Evolutionary conservation across 169 alveolate species (phyloP).

Genomic region (Eimeria tenella): DNA sequence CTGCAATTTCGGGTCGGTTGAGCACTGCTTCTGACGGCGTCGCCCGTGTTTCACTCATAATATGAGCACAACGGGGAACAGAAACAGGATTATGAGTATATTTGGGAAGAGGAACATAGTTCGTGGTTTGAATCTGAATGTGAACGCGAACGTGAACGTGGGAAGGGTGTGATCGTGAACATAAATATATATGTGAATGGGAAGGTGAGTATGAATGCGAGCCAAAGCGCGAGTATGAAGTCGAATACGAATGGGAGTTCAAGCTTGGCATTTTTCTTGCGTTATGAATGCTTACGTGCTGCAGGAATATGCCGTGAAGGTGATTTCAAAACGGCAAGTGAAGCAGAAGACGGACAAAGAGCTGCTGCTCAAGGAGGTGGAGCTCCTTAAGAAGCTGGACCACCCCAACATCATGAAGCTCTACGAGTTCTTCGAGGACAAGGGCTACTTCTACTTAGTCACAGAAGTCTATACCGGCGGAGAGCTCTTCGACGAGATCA

Average conservation of each 20-base stretch:
- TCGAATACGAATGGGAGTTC: too few relatives aligned
- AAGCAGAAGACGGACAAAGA: conserved; percentile 91
- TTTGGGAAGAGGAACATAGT: too few relatives aligned
- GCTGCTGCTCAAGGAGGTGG: conserved; percentile 90
- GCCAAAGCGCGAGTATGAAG: too few relatives aligned
- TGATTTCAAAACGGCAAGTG: conserved; percentile 91
- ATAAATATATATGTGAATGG: neutral
- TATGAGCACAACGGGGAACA: too few relatives aligned
- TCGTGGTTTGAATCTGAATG: too few relatives aligned
- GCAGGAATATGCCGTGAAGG: conserved; percentile 94
- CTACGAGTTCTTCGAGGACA: conserved; percentile 93
- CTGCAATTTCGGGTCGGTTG: too few relatives aligned
- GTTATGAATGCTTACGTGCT: conserved; percentile 54
- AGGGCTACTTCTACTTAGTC: conserved; percentile 91
- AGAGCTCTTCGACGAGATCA: conserved; percentile 96
- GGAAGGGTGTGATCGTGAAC: too few relatives aligned
- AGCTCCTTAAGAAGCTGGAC: conserved; percentile 90
- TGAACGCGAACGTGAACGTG: too few relatives aligned
- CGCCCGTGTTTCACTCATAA: too few relatives aligned
- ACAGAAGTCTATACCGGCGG: conserved; percentile 97
- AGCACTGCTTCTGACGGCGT: too few relatives aligned
- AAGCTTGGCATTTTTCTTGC: neutral
- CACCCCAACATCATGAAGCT: conserved; percentile 95
- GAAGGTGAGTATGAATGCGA: neutral
- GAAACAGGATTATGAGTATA: too few relatives aligned